Evolutionary conservation across 306 rosid species (phyloP).

Genomic region (Vicia villosa): DNA sequence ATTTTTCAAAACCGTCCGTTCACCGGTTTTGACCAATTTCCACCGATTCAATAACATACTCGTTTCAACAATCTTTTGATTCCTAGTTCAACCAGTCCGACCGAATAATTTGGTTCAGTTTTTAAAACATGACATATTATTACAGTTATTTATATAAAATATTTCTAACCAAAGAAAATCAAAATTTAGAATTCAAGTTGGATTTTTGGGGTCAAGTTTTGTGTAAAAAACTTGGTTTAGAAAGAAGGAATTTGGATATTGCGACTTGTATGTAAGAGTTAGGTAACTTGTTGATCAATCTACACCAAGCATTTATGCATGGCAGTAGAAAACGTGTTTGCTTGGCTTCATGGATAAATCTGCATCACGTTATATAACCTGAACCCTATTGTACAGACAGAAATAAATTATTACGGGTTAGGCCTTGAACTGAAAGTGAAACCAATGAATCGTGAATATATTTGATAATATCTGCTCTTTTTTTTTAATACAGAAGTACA

Average conservation of each 20-base stretch:
- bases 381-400: slow-evolving; percentile 36
- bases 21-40: too few species aligned
- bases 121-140: too few species aligned
- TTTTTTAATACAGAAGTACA: too few species aligned
- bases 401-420: background rate
- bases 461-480: too few species aligned
- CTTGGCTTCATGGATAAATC: slow-evolving; percentile 7
- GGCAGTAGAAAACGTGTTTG: slow-evolving; percentile 29
- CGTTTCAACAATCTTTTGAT: too few species aligned
- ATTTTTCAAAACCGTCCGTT: too few species aligned
- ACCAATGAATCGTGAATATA: slow-evolving; percentile 1
- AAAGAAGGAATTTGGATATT: background rate
- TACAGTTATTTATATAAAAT: background rate
- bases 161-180: too few species aligned
- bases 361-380: slow-evolving; percentile 24
- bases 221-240: background rate
- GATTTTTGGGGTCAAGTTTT: too few species aligned
- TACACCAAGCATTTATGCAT: slow-evolving; percentile 24
- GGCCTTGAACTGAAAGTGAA: background rate
- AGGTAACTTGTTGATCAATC: slow-evolving; percentile 19
- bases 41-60: too few species aligned
- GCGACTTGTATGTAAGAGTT: background rate
- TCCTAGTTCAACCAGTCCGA: too few species aligned
- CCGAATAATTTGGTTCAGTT: too few species aligned
- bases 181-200: too few species aligned